Evolutionary conservation across 305 asterid species (phyloP), one percentile per base, ranked within the genome.

Genomic region (Solanum hybrid): DNA sequence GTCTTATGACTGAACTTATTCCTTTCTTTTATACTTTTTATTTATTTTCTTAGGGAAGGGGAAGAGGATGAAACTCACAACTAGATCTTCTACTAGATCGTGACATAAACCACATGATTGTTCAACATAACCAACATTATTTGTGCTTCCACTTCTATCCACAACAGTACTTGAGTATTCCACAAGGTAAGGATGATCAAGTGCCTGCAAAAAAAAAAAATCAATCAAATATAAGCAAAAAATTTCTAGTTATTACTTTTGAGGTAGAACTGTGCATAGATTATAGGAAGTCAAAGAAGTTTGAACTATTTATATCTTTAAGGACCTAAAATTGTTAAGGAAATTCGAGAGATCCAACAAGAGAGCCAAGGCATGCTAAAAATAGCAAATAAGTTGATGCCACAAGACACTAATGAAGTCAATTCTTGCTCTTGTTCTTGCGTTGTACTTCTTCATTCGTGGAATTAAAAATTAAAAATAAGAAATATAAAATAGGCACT

Each of bases 181-280:
- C 83, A 96, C 97, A 86, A 96, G 98, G 93, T 97, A 96, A 85
- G 98, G 98, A 93, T 97, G 99, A 92, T 97, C 96, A 90, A 96
- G 97, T 90, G 98, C 99, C 98, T 95, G 95, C 77, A 88, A 67
- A 3, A 40, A 51, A 90, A 69, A 82, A 88, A 89, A 71, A 88
- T 37, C 11, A 75, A 90, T 28, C 29, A 40, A 67, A 16, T 42
- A 2, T 34, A 71, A n/a, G 13, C 34, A 76, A 77, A 24, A 2
- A 3, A 5, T 26, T 46, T 22, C 35, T 8, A 51, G 42, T 3
- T 20, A 51, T 31, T 67, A 31, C 39, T 46, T 83, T 84, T 51
- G 69, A 84, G 87, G 33, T 10, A 29, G 40, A 84, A 84, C 5
- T 26, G 12, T 46, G 40, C 29, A 46, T 29, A 46, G 16, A 46